Conservation (phyloP, 306 rosid species). For the Quercus berberidifolia region DNA sequence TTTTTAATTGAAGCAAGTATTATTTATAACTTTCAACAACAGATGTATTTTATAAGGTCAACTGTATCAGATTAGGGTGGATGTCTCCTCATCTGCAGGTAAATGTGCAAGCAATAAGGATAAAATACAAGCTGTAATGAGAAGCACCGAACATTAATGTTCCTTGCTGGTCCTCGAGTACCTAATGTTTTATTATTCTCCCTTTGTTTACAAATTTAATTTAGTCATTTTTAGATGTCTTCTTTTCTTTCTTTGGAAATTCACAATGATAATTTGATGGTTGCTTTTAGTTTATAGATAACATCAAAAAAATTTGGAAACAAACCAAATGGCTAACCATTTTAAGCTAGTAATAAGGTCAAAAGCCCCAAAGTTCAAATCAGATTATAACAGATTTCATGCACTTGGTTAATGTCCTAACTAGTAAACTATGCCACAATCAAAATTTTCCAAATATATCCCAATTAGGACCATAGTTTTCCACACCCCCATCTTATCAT, state of each 20-base stretch:
- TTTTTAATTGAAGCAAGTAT: background rate
- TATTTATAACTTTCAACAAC: constrained; percentile 15
- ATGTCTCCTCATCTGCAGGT: constrained; percentile 26
- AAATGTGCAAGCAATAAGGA: constrained; percentile 16
- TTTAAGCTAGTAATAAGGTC: too few relatives aligned
- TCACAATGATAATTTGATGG: background rate
- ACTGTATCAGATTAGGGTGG: constrained; percentile 14
- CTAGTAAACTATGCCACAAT: background rate
- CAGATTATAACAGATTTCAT: too few relatives aligned
- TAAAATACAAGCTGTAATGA: constrained; percentile 22
- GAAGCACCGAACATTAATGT: background rate
- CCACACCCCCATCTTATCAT: background rate
- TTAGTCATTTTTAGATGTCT: background rate
- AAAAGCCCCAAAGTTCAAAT: too few relatives aligned
- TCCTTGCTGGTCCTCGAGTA: background rate
- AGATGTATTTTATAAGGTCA: constrained; percentile 20
- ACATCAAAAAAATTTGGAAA: too few relatives aligned
- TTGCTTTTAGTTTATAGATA: background rate
- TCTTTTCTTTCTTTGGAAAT: background rate
- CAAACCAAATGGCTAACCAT: too few relatives aligned
- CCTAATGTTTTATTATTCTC: too few relatives aligned
- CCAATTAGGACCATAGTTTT: background rate
- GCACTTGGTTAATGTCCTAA: too few relatives aligned
- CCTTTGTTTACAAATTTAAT: too few relatives aligned
- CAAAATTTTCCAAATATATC: background rate